Conservation (phyloP, 148 eudicot species). For the Cornus kousa region DNA sequence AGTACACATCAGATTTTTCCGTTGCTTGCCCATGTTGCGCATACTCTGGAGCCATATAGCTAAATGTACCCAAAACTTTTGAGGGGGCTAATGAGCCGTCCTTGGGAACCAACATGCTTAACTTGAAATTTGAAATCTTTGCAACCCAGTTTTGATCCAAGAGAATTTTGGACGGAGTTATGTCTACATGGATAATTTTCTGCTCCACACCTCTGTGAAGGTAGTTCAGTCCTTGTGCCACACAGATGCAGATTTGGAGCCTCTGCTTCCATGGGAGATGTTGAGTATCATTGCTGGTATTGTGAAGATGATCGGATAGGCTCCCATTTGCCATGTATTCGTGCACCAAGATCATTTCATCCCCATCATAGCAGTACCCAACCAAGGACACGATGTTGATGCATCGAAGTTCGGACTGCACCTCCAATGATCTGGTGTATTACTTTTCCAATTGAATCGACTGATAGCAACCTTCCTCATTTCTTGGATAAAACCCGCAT, state of each 20-base stretch:
- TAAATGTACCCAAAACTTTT: background rate
- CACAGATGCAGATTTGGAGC: no score
- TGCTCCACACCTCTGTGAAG: slow-evolving; percentile 4
- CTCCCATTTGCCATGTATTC: slow-evolving; percentile 6
- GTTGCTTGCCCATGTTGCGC: no score
- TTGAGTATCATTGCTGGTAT: background rate
- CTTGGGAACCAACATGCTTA: background rate
- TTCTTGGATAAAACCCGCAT: slow-evolving; percentile 5
- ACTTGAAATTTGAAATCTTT: slow-evolving; percentile 4
- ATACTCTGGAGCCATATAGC: no score
- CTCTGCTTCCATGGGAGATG: slow-evolving; percentile 18
- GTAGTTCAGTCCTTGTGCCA: no score
- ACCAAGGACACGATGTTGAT: background rate
- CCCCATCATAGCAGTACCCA: slow-evolving; percentile 3
- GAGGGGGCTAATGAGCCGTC: background rate
- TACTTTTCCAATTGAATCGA: background rate
- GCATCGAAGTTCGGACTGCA: slow-evolving; percentile 8
- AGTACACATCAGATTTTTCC: no score
- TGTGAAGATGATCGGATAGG: slow-evolving; percentile 5
- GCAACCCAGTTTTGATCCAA: slow-evolving; percentile 3
- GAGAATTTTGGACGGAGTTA: slow-evolving; percentile 4
- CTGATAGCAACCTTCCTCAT: slow-evolving; percentile 6
- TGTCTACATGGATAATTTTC: slow-evolving; percentile 12
- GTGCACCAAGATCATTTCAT: slow-evolving; percentile 9
- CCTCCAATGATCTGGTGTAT: background rate